Conservation (phyloP, 2,329 filamentous ascomycete genomes). For the Fusarium euwallaceae region DNA sequence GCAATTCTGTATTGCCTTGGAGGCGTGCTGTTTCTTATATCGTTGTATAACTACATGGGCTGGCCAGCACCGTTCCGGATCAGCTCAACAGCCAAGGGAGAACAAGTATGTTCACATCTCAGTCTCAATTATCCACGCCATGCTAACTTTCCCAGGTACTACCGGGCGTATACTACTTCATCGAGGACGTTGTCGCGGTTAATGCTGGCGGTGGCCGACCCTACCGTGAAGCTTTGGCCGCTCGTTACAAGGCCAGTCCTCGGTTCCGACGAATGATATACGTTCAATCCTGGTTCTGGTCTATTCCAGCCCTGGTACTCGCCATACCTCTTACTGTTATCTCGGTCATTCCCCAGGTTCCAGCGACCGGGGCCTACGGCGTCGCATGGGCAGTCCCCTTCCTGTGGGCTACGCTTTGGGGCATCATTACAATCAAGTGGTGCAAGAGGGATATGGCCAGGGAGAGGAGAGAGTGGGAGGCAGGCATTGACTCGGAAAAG, state of each 20-base stretch:
- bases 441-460: constrained; percentile 54
- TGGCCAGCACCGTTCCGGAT: constrained; percentile 70
- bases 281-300: constrained; percentile 58
- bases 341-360: constrained; percentile 51
- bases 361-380: constrained; percentile 54
- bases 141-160: constrained; percentile 60
- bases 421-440: constrained; percentile 51
- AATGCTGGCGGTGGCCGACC: constrained; percentile 70
- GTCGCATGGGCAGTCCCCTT: constrained; percentile 58
- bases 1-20: constrained; percentile 64
- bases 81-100: constrained; percentile 72
- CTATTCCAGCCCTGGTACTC: constrained; percentile 54
- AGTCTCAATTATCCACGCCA: rapidly evolving
- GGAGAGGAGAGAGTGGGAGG: constrained; percentile 56
- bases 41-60: constrained; percentile 52
- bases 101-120: constrained; percentile 44
- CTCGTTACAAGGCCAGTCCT: constrained; percentile 57
- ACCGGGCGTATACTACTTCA: constrained; percentile 73
- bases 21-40: constrained; percentile 55
- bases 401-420: constrained; percentile 54
- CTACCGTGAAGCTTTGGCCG: constrained; percentile 57
- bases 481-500: constrained; percentile 41
- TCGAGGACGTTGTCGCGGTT: constrained; percentile 77
- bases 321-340: constrained; percentile 54
- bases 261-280: constrained; percentile 58